Percentiles rank a stretch among this genome's conserved stretches.
phyloP scores from a whole-genome alignment of 768 basidiomycete species.

The Boletus rubescentipes region DNA sequence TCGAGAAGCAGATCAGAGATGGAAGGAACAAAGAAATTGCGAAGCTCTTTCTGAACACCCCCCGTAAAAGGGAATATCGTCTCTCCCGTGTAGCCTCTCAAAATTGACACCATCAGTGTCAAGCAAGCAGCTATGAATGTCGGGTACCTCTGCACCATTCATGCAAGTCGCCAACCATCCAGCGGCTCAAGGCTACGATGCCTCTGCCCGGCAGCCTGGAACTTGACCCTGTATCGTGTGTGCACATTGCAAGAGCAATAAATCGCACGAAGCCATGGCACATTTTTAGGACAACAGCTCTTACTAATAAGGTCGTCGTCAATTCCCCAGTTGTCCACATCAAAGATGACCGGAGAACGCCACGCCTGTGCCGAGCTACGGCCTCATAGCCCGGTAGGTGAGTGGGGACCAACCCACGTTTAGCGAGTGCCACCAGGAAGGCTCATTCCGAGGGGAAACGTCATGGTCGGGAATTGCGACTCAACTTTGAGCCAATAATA shows the following conservation, averaged over 20 bases:
- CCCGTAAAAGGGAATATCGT: conserved; percentile 14
- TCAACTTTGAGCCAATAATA: conserved; percentile 8
- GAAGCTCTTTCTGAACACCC: conserved; percentile 12
- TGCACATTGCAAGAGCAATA: conserved; percentile 18
- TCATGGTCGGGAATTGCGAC: conserved; percentile 7
- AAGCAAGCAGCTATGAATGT: neutral
- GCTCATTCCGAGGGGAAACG: neutral
- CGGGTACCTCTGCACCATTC: neutral
- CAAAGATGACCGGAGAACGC: conserved; percentile 20
- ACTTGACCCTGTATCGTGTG: conserved; percentile 8
- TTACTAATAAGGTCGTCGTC: conserved; percentile 19
- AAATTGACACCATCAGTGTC: neutral
- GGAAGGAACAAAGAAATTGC: conserved; percentile 15
- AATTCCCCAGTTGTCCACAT: conserved; percentile 5
- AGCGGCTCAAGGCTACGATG: neutral
- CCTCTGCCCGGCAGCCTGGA: neutral
- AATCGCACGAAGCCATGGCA: conserved; percentile 25
- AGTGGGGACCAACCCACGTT: neutral
- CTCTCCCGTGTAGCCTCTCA: conserved; percentile 1
- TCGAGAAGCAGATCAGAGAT: conserved; percentile 26
- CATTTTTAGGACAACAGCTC: conserved; percentile 12
- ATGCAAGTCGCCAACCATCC: neutral
- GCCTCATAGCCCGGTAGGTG: neutral
- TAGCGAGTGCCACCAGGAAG: neutral
- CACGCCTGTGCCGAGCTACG: conserved; percentile 9